Conservation (phyloP, 768 basidiomycete genomes). For the Thelephora ganbajun region DNA sequence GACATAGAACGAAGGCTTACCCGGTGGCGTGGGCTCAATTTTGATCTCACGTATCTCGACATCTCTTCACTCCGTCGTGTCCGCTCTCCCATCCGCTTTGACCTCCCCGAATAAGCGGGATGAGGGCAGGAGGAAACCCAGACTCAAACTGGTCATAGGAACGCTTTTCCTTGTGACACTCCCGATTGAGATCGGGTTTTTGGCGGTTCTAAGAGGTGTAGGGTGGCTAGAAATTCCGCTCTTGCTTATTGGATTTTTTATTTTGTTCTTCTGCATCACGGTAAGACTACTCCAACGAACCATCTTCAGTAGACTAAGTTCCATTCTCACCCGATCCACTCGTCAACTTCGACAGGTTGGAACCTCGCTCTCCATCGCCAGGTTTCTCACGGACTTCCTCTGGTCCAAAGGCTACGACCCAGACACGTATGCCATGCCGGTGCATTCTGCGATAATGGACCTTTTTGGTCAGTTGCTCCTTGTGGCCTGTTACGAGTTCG, state of each 20-base stretch:
- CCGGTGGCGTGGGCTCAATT: constrained; percentile 84
- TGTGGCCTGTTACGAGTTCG: constrained; percentile 61
- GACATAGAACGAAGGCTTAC: constrained; percentile 39
- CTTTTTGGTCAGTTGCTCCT: constrained; percentile 72
- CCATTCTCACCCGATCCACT: background rate
- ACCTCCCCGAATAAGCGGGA: constrained; percentile 1
- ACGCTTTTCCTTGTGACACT: constrained; percentile 54
- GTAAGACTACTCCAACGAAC: constrained; percentile 29
- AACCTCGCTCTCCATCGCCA: constrained; percentile 56
- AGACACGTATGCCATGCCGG: constrained; percentile 86
- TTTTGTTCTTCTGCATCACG: constrained; percentile 61
- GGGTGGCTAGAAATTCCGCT: constrained; percentile 71
- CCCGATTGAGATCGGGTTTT: constrained; percentile 71
- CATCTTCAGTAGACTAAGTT: background rate
- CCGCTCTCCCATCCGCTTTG: constrained; percentile 9
- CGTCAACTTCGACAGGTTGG: constrained; percentile 33
- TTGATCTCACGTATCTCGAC: constrained; percentile 88
- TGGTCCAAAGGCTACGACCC: constrained; percentile 75
- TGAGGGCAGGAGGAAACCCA: constrained; percentile 19
- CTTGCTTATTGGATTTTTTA: constrained; percentile 51
- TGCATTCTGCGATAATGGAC: constrained; percentile 83
- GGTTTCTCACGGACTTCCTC: constrained; percentile 53
- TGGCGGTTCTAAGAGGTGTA: constrained; percentile 44
- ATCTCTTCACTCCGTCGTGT: constrained; percentile 50
- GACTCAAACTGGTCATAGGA: constrained; percentile 42